Evolutionary conservation across 805 yeast species (phyloP).

Genomic region (Wickerhamomyces sydowiorum): DNA sequence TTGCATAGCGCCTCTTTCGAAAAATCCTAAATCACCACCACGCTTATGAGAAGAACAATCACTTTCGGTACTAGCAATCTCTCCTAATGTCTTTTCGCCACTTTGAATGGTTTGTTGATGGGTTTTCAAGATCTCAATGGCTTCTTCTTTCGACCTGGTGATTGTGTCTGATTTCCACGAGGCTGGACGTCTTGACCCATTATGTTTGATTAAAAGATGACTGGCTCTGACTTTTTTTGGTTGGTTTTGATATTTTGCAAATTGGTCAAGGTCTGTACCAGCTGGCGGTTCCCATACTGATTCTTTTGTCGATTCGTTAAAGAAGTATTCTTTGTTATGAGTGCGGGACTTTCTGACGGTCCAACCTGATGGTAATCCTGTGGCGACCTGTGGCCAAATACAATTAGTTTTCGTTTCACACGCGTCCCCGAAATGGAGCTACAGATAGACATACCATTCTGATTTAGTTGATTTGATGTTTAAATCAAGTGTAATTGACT

Average conservation of each 20-base stretch:
- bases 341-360: constrained; percentile 71
- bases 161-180: constrained; percentile 83
- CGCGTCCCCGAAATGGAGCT: too few relatives aligned
- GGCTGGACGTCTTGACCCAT: constrained; percentile 80
- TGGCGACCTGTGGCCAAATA: constrained; percentile 18
- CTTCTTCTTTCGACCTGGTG: constrained; percentile 79
- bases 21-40: constrained; percentile 90
- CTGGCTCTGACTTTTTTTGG: constrained; percentile 73
- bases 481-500: too few relatives aligned
- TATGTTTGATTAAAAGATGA: constrained; percentile 81
- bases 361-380: constrained; percentile 90
- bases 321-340: constrained; percentile 80
- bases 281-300: constrained; percentile 91
- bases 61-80: constrained; percentile 75
- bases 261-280: constrained; percentile 61
- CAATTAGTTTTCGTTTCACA: too few relatives aligned
- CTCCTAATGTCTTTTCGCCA: constrained; percentile 62
- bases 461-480: not conserved
- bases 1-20: constrained; percentile 91
- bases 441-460: not conserved
- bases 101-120: constrained; percentile 52
- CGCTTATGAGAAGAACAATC: constrained; percentile 84
- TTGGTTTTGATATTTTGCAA: constrained; percentile 51
- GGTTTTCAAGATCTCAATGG: constrained; percentile 54
- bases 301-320: constrained; percentile 60